Conservation (phyloP, 140 eudicot species). For the Flaveria floridana region DNA sequence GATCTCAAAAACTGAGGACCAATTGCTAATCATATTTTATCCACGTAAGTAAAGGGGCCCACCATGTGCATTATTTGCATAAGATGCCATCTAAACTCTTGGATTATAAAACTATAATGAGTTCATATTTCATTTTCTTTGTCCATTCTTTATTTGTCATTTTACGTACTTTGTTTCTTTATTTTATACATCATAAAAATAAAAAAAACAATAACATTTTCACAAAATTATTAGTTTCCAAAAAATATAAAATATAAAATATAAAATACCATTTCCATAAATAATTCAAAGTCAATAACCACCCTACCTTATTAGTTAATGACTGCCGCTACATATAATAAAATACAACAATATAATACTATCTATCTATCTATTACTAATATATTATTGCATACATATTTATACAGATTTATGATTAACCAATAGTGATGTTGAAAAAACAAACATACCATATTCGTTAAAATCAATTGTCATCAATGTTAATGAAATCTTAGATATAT, state of each 20-base stretch:
- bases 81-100: constrained; percentile 42
- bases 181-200: not conserved
- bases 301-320: not conserved
- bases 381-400: no score
- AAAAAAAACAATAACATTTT: not conserved
- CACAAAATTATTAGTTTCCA: not conserved
- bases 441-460: no score
- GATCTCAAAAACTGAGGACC: constrained; percentile 31
- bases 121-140: constrained; percentile 5
- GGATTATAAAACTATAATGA: constrained; percentile 22
- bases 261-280: not conserved
- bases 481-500: no score
- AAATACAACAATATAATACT: not conserved
- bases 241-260: not conserved
- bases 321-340: not conserved
- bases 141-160: constrained; percentile 29
- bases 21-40: constrained; percentile 20
- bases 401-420: no score
- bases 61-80: constrained; percentile 40
- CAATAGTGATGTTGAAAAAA: no score
- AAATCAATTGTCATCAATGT: no score
- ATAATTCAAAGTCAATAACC: constrained; percentile 9
- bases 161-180: constrained; percentile 17
- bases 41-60: constrained; percentile 35
- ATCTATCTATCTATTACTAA: no score